Base-by-base conservation (phyloP, 805 yeast species). In the Spathaspora passalidarum region DNA sequence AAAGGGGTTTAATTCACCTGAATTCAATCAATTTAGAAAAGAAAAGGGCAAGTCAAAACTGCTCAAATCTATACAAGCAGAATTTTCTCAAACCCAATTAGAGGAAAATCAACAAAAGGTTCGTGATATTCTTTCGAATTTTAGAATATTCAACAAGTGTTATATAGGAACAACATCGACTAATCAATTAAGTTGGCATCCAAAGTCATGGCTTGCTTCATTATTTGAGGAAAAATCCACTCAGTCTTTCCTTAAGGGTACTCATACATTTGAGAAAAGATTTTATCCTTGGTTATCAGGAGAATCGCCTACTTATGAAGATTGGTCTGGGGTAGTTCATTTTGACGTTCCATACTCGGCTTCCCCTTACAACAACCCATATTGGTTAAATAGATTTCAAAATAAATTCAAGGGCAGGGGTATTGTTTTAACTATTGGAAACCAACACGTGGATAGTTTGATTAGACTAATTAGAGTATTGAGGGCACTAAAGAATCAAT, bases 81-180 rank as follows among this genome's bases (percentile, higher is more conserved):
- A n/a, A n/a, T n/a, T n/a, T n/a, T n/a, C n/a, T n/a, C n/a, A n/a
- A n/a, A n/a, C n/a, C n/a, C n/a, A n/a, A n/a, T n/a, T n/a, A 32
- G 59, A 69, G 5, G 56, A 59, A 32, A 42, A 46, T 10, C n/a
- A 46, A 47, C 14, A 34, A 40, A 9, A 59, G 54, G 9, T 43
- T 66, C 17, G 69, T 62, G 34, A 50, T 44, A 4, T 46, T 54
- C 18, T 55, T 70, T 40, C 65, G 66, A 40, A 42, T 50, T 51
- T 77, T 42, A 64, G 75, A 48, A 68, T 75, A 17, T 78, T 68
- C 54, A 70, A 73, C 42, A 65, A 71, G 37, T 78, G 82, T 49
- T 78, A 59, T 50, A 46, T 74, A 19, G 56, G 23, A 20, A 7
- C 38, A 36, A 20, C 11, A 36, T 4, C 21, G 17, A 17, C 14